Evolutionary conservation across 2,329 filamentous ascomycete species (phyloP), one percentile per base, ranked within the genome.

Genomic region (Amphichorda felina): DNA sequence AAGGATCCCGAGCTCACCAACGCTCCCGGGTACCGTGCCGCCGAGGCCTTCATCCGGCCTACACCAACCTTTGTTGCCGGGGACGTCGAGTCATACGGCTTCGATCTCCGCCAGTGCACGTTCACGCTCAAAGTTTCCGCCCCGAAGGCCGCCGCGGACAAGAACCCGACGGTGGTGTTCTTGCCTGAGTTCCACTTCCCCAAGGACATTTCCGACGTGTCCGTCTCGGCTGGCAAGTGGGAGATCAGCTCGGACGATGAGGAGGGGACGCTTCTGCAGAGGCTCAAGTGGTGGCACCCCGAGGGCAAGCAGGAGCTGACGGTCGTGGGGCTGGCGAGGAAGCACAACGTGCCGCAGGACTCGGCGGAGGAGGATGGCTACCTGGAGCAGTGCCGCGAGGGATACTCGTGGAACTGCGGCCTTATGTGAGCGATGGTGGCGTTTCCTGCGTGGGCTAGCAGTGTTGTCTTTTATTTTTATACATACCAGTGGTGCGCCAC

Each of bases 141-240:
- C 2, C 59, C 72, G 3, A 68, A 66, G 24, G 55, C 73, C 1
- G 76, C 78, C 3, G 47, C 50, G 2, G 70, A 83, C 27, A 72
- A 80, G 1, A 62, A 65, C 2, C 86, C 87, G 0, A 96, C 89
- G 0, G 72, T 86, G 30, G 68, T 96, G 8, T 94, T 84, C 55
- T 65, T 98, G 2, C 91, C 91, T 0, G 84, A 88, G 38, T 95
- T 84, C 50, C 91, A 98, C 59, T 98, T 94, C 54, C 88, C 89
- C 2, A 73, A 76, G 36, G 73, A 80, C 33, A 66, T 74, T 30
- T 82, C 78, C 27, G 69, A 68, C 1, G 77, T 98, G 4, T 72
- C 81, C 36, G 82, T 87, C 19, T 85, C 75, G 34, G 83, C 82
- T 1, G 93, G 93, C 6, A 91, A 89, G 52, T 98, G 88, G 88